These are phyloP conservation scores for Saccharomycopsis fodiens DNA, from an alignment of 805 yeast species.

Conservation along the genomic window DNA sequence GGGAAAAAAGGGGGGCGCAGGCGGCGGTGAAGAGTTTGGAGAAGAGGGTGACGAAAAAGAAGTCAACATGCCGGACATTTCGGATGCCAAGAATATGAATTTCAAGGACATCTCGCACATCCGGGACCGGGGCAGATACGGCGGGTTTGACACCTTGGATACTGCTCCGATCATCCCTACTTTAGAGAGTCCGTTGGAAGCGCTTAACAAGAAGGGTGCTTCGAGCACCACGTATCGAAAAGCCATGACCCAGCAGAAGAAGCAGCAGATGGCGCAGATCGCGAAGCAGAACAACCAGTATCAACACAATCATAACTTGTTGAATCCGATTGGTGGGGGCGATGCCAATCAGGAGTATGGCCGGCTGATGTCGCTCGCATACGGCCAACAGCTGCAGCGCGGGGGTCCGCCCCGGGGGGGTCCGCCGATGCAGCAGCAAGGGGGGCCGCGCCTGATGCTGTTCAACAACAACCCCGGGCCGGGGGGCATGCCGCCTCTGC, in stretches of 20 bases:
- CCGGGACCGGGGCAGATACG: slow-evolving; percentile 62
- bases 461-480: slow-evolving; percentile 21
- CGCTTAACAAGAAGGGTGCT: slow-evolving; percentile 28
- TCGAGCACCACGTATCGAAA: slow-evolving; percentile 52
- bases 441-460: slow-evolving; percentile 28
- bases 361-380: slow-evolving; percentile 28
- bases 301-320: slow-evolving; percentile 19
- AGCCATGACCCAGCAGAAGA: slow-evolving; percentile 60
- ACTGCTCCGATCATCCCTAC: slow-evolving; percentile 76
- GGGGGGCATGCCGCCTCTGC: slow-evolving; percentile 5
- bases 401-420: not conserved
- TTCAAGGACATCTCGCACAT: slow-evolving; percentile 59
- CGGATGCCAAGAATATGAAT: slow-evolving; percentile 37
- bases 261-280: slow-evolving; percentile 40
- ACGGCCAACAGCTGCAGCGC: slow-evolving; percentile 4
- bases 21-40: slow-evolving; percentile 23
- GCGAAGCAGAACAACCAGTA: slow-evolving; percentile 28
- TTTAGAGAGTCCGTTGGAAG: slow-evolving; percentile 38
- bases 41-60: slow-evolving; percentile 32
- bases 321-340: slow-evolving; percentile 18
- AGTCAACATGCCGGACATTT: slow-evolving; percentile 25
- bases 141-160: slow-evolving; percentile 39
- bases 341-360: slow-evolving; percentile 21
- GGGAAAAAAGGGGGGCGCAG: slow-evolving; percentile 5
- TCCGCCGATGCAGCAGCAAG: no score